Percentiles rank a stretch among this genome's conserved stretches.
phyloP scores from a whole-genome alignment of 2,329 filamentous ascomycete species.

The Paecilomyces sp. region DNA sequence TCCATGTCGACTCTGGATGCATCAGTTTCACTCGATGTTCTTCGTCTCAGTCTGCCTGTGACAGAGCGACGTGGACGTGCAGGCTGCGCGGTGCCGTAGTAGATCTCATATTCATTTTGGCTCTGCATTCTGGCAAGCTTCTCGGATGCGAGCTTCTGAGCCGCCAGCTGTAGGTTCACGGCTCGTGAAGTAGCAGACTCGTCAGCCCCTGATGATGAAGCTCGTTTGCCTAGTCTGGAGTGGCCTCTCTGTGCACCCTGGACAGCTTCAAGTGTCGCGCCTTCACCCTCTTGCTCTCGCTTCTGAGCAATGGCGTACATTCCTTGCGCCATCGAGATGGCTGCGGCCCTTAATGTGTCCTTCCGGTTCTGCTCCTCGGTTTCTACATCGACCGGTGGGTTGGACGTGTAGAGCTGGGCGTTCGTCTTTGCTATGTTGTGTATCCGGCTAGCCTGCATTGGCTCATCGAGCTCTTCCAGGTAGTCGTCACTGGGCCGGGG shows the following conservation, averaged over 20 bases:
- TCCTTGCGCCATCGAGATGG: slow-evolving; percentile 79
- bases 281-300: slow-evolving; percentile 16
- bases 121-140: slow-evolving; percentile 73
- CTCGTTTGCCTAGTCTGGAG: slow-evolving; percentile 24
- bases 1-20: slow-evolving; percentile 57
- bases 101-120: slow-evolving; percentile 63
- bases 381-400: slow-evolving; percentile 65
- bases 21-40: slow-evolving; percentile 60
- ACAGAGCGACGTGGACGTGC: slow-evolving; percentile 44
- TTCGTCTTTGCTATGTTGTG: slow-evolving; percentile 60
- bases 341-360: slow-evolving; percentile 71
- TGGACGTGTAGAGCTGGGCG: slow-evolving; percentile 71
- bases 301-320: slow-evolving; percentile 64
- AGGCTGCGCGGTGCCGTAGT: slow-evolving; percentile 60
- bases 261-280: slow-evolving; percentile 11
- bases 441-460: slow-evolving; percentile 53
- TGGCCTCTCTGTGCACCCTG: slow-evolving; percentile 27
- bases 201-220: slow-evolving; percentile 19
- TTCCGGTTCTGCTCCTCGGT: slow-evolving; percentile 65
- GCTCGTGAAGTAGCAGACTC: slow-evolving; percentile 16
- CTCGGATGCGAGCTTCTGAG: slow-evolving; percentile 78
- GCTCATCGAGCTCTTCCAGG: slow-evolving; percentile 35
- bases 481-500: slow-evolving; percentile 34
- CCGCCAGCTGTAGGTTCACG: slow-evolving; percentile 67
- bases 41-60: slow-evolving; percentile 52